Base-by-base conservation (phyloP, 2,329 filamentous ascomycete genomes). In the Xenoacremonium recifei region DNA sequence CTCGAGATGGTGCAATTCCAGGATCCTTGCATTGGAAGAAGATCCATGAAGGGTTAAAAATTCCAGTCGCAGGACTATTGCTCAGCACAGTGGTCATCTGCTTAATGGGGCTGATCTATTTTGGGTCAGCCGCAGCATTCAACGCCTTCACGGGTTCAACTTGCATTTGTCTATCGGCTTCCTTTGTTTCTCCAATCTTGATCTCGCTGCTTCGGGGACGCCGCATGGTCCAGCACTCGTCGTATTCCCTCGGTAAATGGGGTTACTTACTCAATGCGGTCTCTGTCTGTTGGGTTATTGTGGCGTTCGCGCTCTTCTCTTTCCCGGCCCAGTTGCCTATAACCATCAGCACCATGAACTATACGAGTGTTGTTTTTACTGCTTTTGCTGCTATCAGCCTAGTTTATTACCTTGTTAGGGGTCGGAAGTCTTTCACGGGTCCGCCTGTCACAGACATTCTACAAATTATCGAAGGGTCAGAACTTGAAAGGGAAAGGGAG, bases 121-220 rank as follows among this genome's bases (percentile, higher is more conserved):
- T 91, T 50, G 87, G 87, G 9, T 87, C 82, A 2, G 77, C 79
- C 0, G 84, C 85, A 0, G 87, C 87, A 0, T 91, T 91, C 69
- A 86, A 85, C 70, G 84, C 81, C 9, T 90, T 91, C 64, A 90
- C 86, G 0, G 85, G 86, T 20, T 85, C 89, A 1, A 87, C 86
- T 2, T 90, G 86, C 4, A 89, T 91, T 59, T 89, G 85, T 50
- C 76, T 91, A 1, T 85, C 81, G 1, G 81, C 82, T 4, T 88
- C 84, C 0, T 91, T 91, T 61, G 85, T 83, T 12, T 73, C 89
- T 13, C 87, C 87, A 0, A 88, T 91, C 40, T 66, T 89, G 10
- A 82, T 91, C 44, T 85, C 76, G 10, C 67, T 91, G 3, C 53
- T 89, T 2, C 78, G 84, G 13, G 75, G 82, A 9, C 77, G 87